A percentile compares a stretch with the other conserved stretches of the same genome.
These are phyloP conservation scores for Diplosphaera chodatii DNA, from an alignment of 139 green algal genomes.

Conservation along the genomic window DNA sequence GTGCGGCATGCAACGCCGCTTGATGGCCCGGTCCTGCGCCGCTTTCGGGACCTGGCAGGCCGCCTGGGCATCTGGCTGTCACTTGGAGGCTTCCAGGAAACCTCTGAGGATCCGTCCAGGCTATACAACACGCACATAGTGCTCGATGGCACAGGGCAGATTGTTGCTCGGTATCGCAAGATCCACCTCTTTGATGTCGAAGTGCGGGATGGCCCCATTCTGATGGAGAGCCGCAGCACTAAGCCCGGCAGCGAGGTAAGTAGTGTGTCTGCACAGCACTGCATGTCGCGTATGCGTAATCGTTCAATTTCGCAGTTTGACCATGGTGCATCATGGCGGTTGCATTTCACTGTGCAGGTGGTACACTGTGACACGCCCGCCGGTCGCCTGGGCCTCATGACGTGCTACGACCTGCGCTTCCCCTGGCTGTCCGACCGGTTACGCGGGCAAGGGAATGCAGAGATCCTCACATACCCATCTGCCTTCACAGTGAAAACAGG, in stretches of 20 bases:
- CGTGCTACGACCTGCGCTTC: constrained; percentile 97
- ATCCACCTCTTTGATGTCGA: constrained; percentile 89
- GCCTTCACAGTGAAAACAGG: constrained; percentile 63
- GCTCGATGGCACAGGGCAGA: constrained; percentile 47
- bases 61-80: constrained; percentile 77
- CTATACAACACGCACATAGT: constrained; percentile 90
- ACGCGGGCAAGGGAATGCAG: constrained; percentile 51
- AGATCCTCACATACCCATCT: constrained; percentile 67
- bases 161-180: constrained; percentile 56
- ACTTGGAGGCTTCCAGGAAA: constrained; percentile 84
- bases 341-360: constrained; percentile 29
- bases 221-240: constrained; percentile 79
- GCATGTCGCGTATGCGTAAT: not conserved
- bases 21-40: constrained; percentile 62
- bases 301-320: no score
- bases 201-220: constrained; percentile 69
- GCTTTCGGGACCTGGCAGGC: constrained; percentile 69
- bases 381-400: constrained; percentile 73
- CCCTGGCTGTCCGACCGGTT: constrained; percentile 87
- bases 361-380: constrained; percentile 67
- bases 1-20: constrained; percentile 66
- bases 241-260: constrained; percentile 47
- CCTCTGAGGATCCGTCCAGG: constrained; percentile 44
- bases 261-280: not conserved
- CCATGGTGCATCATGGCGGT: no score